A percentile compares a stretch with the other conserved stretches of the same genome.
Conservation (phyloP, 2,329 filamentous ascomycete species). For the Colletotrichum phormii region DNA sequence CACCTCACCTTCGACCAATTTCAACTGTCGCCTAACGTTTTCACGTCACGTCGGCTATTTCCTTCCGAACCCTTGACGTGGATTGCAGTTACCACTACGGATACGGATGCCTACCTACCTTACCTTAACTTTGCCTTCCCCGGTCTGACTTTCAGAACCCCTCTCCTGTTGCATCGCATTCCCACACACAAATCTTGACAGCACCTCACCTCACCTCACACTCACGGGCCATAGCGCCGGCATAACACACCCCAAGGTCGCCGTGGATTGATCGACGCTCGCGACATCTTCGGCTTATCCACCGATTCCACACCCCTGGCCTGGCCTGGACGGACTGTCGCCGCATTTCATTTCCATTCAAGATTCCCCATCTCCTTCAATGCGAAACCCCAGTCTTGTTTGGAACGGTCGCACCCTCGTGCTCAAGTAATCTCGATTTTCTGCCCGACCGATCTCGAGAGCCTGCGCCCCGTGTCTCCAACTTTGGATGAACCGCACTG, state of each 20-base stretch:
- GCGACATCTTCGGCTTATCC: slow-evolving; percentile 12
- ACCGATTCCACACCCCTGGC: background rate
- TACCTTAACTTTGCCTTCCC: background rate
- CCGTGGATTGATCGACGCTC: slow-evolving; percentile 13
- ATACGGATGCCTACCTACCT: too few species aligned
- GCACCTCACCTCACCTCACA: too few species aligned
- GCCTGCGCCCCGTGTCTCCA: background rate
- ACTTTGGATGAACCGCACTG: slow-evolving; percentile 15
- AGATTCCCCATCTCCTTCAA: slow-evolving; percentile 2
- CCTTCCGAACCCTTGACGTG: background rate
- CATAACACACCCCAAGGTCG: slow-evolving; percentile 4
- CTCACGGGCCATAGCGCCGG: background rate
- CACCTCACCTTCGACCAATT: background rate
- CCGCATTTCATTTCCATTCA: background rate
- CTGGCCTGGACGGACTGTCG: background rate
- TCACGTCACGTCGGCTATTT: background rate
- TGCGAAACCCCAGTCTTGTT: slow-evolving; percentile 21
- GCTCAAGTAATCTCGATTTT: background rate
- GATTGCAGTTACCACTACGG: too few species aligned
- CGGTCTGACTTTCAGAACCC: background rate
- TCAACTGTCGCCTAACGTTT: background rate
- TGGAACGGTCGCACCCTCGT: background rate
- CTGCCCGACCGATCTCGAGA: background rate
- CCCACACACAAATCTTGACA: too few species aligned
- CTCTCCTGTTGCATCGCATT: background rate